These are phyloP conservation scores for Phytopythium delawarense DNA, from an alignment of 352 stramenopile genomes.

Conservation along the genomic window DNA sequence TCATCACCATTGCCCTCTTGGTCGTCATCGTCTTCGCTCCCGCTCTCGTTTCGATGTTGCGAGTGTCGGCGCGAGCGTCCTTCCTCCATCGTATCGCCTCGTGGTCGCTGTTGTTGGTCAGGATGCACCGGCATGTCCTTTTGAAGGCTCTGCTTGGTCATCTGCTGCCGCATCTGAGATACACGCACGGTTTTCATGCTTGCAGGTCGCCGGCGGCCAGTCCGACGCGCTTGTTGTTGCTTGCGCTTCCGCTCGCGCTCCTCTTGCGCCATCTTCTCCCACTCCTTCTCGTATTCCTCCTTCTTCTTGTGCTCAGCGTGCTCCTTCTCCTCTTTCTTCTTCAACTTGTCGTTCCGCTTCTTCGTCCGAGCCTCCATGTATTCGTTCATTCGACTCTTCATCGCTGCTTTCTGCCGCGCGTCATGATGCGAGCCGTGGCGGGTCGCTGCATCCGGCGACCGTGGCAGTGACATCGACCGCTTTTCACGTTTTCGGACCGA, in stretches of 20 bases:
- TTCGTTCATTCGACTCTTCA: slow-evolving; percentile 84
- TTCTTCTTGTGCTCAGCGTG: slow-evolving; percentile 72
- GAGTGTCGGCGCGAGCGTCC: slow-evolving; percentile 23
- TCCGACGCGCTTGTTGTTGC: slow-evolving; percentile 68
- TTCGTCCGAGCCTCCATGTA: slow-evolving; percentile 83
- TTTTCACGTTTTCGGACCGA: not conserved
- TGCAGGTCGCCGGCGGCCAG: slow-evolving; percentile 56
- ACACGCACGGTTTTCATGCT: slow-evolving; percentile 83
- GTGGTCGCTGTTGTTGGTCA: slow-evolving; percentile 8
- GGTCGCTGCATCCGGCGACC: not conserved
- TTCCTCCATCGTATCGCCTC: slow-evolving; percentile 31
- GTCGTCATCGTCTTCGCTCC: slow-evolving; percentile 61
- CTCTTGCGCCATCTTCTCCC: slow-evolving; percentile 87
- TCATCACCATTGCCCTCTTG: slow-evolving; percentile 20
- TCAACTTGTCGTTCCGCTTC: slow-evolving; percentile 76
- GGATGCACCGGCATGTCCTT: slow-evolving; percentile 28
- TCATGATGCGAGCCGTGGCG: slow-evolving; percentile 13
- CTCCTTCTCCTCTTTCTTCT: slow-evolving; percentile 69
- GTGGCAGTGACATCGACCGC: slow-evolving; percentile 6
- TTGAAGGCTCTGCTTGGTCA: slow-evolving; percentile 63
- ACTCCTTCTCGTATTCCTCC: slow-evolving; percentile 86
- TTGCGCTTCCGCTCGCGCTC: slow-evolving; percentile 79
- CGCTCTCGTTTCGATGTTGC: slow-evolving; percentile 42
- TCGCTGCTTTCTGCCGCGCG: slow-evolving; percentile 18
- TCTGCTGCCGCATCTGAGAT: slow-evolving; percentile 81